Evolutionary conservation across 805 yeast genomes (phyloP).

Genomic region (Kazachstania psychrophila): DNA sequence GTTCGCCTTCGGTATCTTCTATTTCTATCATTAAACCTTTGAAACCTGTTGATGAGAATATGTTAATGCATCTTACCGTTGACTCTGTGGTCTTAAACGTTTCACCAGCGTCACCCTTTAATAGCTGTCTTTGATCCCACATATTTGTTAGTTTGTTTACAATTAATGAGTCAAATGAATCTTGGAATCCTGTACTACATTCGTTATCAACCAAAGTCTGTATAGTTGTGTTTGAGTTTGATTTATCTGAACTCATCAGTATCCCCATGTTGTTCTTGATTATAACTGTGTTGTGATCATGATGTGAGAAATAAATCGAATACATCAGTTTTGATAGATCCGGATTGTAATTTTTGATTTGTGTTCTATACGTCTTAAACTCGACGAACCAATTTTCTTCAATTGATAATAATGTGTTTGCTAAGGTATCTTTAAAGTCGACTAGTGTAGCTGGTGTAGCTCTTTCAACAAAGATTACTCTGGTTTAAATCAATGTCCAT

Average conservation of each 20-base stretch:
- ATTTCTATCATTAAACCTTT: constrained; percentile 26
- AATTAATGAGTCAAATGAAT: constrained; percentile 20
- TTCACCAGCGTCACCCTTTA: constrained; percentile 29
- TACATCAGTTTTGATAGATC: constrained; percentile 22
- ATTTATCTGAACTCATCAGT: constrained; percentile 8
- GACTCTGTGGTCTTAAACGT: constrained; percentile 18
- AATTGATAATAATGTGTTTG: constrained; percentile 17
- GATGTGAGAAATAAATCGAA: constrained; percentile 22
- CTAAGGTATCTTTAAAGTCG: constrained; percentile 24
- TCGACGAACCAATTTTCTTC: constrained; percentile 27
- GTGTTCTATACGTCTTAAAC: constrained; percentile 22
- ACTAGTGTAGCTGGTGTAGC: constrained; percentile 27
- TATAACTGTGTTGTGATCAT: constrained; percentile 16
- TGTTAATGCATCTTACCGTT: constrained; percentile 21
- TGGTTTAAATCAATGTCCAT: constrained; percentile 5
- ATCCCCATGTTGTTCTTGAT: constrained; percentile 21
- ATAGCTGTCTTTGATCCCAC: constrained; percentile 27
- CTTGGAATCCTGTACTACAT: constrained; percentile 20
- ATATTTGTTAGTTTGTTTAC: constrained; percentile 23
- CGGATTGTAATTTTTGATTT: constrained; percentile 15
- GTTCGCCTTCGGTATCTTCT: constrained; percentile 5
- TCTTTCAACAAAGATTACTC: constrained; percentile 26
- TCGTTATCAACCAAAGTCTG: constrained; percentile 11
- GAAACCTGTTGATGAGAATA: constrained; percentile 28
- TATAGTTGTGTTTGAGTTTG: constrained; percentile 6